Conservation (phyloP, 345 rosid species). For the Lumnitzera racemosa region DNA sequence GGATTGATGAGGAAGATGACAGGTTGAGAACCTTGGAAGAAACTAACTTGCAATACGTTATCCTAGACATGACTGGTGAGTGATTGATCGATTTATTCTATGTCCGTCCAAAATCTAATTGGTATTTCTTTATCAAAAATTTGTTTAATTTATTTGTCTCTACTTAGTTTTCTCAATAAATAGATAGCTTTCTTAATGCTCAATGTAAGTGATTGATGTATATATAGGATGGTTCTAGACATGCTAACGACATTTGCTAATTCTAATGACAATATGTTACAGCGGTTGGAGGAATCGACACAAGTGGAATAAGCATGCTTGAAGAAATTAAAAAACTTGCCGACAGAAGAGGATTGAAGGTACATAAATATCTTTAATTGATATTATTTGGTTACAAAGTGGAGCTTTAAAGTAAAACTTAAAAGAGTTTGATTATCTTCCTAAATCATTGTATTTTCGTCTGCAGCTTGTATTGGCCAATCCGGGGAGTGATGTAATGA, state of each 20-base stretch:
- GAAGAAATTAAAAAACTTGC: constrained; percentile 55
- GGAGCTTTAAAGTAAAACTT: background rate
- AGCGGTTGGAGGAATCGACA: constrained; percentile 90
- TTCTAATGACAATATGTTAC: constrained; percentile 5
- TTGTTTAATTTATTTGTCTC: too few species aligned
- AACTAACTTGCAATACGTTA: constrained; percentile 50
- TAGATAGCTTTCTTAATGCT: background rate
- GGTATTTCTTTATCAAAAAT: background rate
- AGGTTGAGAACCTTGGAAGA: constrained; percentile 43
- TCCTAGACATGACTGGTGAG: constrained; percentile 66
- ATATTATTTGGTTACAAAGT: background rate
- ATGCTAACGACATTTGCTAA: background rate
- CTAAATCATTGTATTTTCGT: background rate
- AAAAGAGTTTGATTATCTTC: background rate
- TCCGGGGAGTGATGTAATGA: constrained; percentile 89
- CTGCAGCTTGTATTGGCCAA: constrained; percentile 66
- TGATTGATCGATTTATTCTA: background rate
- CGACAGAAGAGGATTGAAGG: constrained; percentile 65
- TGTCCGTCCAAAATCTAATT: background rate
- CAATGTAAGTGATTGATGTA: background rate
- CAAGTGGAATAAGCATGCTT: constrained; percentile 97
- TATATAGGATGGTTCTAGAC: background rate
- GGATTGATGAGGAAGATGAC: constrained; percentile 82
- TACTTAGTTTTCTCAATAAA: too few species aligned
- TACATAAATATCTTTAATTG: constrained; percentile 2